Percentiles rank a stretch among this genome's conserved stretches.
Evolutionary conservation across 176 grass and related monocot genomes (phyloP).

Genomic region (Typha latifolia): DNA sequence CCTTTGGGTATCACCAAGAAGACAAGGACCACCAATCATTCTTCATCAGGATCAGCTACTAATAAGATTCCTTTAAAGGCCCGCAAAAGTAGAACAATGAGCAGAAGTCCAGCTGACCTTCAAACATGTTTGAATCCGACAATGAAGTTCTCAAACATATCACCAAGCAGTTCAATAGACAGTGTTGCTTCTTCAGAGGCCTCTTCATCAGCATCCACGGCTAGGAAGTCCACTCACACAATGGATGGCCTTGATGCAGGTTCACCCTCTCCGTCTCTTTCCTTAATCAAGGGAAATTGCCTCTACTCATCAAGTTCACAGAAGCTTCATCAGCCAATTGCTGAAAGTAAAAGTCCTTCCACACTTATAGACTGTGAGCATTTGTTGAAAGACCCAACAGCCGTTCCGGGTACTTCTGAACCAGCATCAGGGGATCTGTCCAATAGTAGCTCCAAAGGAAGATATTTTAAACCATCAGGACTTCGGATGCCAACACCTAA

Average conservation of each 20-base stretch:
- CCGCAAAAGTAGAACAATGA: constrained; percentile 23
- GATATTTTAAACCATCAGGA: constrained; percentile 52
- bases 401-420: neutral
- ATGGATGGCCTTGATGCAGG: constrained; percentile 20
- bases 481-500: constrained; percentile 61
- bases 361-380: neutral
- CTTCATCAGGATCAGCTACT: constrained; percentile 29
- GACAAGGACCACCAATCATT: constrained; percentile 30
- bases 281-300: constrained; percentile 27
- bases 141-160: constrained; percentile 30
- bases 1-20: constrained; percentile 25
- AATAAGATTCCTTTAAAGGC: constrained; percentile 19
- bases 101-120: constrained; percentile 5
- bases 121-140: neutral
- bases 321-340: no score
- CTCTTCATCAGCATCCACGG: constrained; percentile 32
- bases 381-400: neutral
- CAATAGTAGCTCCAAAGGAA: constrained; percentile 15
- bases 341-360: neutral
- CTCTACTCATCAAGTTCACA: neutral
- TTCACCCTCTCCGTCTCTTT: constrained; percentile 27
- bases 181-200: constrained; percentile 53
- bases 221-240: constrained; percentile 29
- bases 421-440: constrained; percentile 6
- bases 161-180: constrained; percentile 76